Base-by-base conservation (phyloP, 352 stramenopile species). In the Phytophthora rubi region DNA sequence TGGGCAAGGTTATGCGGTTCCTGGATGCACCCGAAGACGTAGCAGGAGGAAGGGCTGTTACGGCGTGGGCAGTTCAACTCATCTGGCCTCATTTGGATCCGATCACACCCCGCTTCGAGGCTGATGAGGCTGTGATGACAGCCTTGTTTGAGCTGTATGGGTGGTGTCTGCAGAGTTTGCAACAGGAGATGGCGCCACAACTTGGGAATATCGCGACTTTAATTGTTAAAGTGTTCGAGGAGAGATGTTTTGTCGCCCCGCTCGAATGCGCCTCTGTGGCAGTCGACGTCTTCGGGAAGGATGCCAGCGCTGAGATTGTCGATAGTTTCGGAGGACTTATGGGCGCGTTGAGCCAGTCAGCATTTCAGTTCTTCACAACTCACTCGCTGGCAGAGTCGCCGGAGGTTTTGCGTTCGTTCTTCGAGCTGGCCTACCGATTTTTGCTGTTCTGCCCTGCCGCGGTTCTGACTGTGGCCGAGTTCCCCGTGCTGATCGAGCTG, bases 151-250 rank as follows among this genome's bases (percentile, higher is more conserved):
- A 90, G 60, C 69, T 93, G 13, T 90, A 89, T 62, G 80, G 82
- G 32, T 93, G 85, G 83, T 91, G 83, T 73, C 57, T 93, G 45
- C 85, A 89, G 57, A 93, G 80, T 70, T 54, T 91, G 4, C 76
- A 79, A 8, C 73, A 83, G 12, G 80, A 89, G 10, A 88, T 93
- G 78, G 74, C 71, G 9, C 70, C 70, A 3, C 75, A 89, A 21
- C 75, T 93, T 18, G 70, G 70, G 2, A 60, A 65, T 6, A 86
- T 91, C 49, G 83, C 80, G 32, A 86, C 73, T 6, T 53, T 90
- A 32, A 88, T 93, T 42, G 76, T 91, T 0, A 64, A 65, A 44
- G 75, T 89, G n/a, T 93, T 93, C 52, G 75, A 88, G 55, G 63
- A 83, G 28, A 73, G 73, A 26, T 65, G 71, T 18, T 90, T 80